Conservation (phyloP, 2,329 filamentous ascomycete species). For the Aspergillus sp. region DNA sequence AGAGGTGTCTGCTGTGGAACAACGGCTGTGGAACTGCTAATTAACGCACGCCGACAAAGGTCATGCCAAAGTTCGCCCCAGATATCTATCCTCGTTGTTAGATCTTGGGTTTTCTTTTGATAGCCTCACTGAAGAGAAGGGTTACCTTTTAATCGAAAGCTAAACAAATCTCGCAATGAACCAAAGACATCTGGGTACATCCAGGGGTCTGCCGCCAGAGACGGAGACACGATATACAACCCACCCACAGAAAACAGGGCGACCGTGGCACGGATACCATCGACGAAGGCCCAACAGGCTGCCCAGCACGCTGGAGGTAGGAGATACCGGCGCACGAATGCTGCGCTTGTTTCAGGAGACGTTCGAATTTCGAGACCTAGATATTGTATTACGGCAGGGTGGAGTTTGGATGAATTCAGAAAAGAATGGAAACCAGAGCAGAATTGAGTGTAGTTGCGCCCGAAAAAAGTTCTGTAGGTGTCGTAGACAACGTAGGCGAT, state of each 20-base stretch:
- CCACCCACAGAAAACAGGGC: slow-evolving; percentile 9
- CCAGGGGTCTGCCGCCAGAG: slow-evolving; percentile 15
- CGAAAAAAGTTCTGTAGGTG: slow-evolving; percentile 12
- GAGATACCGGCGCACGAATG: slow-evolving; percentile 5
- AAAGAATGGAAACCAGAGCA: neutral
- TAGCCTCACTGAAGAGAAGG: neutral
- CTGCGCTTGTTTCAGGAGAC: slow-evolving; percentile 3
- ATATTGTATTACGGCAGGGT: neutral
- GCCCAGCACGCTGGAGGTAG: slow-evolving; percentile 15
- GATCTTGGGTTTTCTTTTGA: neutral
- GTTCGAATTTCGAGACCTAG: neutral
- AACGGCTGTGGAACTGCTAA: slow-evolving; percentile 9
- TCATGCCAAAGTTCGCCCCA: slow-evolving; percentile 22
- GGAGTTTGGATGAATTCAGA: neutral
- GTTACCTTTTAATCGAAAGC: slow-evolving; percentile 14
- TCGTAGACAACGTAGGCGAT: slow-evolving; percentile 13
- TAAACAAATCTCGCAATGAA: slow-evolving; percentile 10
- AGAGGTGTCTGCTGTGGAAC: neutral
- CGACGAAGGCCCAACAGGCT: slow-evolving; percentile 17
- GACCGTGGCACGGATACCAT: slow-evolving; percentile 11
- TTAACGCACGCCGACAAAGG: slow-evolving; percentile 16
- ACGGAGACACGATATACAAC: slow-evolving; percentile 1
- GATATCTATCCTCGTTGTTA: slow-evolving; percentile 9
- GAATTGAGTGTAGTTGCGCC: slow-evolving; percentile 5
- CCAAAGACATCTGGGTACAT: slow-evolving; percentile 20